phyloP scores from a whole-genome alignment of 805 yeast species.

The Saturnispora zaruensis region DNA sequence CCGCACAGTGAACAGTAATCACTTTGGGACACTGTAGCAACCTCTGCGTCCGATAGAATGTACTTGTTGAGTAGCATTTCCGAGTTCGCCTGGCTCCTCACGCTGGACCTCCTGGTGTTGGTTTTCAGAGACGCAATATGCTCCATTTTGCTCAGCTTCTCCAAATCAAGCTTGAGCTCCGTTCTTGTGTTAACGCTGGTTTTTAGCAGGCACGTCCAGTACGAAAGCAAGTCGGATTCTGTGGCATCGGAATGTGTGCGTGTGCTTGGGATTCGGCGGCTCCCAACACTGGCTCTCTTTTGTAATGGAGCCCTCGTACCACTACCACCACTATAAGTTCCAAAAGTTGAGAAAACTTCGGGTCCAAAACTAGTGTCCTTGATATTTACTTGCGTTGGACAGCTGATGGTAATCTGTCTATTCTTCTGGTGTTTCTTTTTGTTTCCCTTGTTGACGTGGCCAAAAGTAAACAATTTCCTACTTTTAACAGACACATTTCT shows the following conservation, averaged over 20 bases:
- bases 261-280: not conserved
- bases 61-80: slow-evolving; percentile 1
- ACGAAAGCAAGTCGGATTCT: slow-evolving; percentile 13
- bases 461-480: slow-evolving; percentile 10
- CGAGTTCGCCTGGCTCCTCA: not conserved
- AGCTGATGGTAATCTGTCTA: not conserved
- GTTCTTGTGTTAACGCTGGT: slow-evolving; percentile 21
- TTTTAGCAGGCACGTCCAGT: slow-evolving; percentile 26
- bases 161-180: slow-evolving; percentile 23
- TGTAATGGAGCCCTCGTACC: not conserved
- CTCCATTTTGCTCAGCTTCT: slow-evolving; percentile 9
- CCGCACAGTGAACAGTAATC: not conserved
- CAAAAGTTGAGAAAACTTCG: slow-evolving; percentile 1
- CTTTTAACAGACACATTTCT: slow-evolving; percentile 13
- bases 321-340: slow-evolving; percentile 1
- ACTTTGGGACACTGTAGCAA: not conserved
- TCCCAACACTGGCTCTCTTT: not conserved
- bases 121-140: slow-evolving; percentile 9
- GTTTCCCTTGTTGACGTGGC: not conserved
- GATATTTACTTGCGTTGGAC: slow-evolving; percentile 10
- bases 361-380: slow-evolving; percentile 8
- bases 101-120: not conserved
- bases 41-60: not conserved
- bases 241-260: not conserved
- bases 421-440: not conserved